Conservation (phyloP, 129 eudicot genomes). For the Gnaphalium uliginosum region DNA sequence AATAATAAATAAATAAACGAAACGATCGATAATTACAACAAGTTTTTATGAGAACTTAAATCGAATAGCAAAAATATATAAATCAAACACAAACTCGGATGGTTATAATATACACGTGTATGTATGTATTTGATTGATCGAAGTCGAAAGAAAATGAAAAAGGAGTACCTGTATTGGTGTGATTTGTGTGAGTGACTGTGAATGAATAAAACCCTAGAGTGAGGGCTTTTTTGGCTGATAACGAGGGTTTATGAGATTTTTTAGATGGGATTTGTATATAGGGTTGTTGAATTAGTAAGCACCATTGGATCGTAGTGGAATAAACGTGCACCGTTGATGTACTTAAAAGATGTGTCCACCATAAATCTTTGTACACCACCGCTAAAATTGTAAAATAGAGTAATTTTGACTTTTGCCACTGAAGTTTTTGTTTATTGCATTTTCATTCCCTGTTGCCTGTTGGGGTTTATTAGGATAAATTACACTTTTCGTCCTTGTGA, state of each 20-base stretch:
- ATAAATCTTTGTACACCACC: constrained; percentile 20
- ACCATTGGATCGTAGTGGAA: constrained; percentile 33
- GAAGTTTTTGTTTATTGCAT: neutral
- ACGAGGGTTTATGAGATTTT: constrained; percentile 39
- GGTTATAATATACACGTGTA: too few relatives aligned
- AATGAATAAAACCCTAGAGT: constrained; percentile 52
- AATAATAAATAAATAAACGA: neutral
- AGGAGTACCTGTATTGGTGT: constrained; percentile 24
- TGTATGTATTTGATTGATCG: too few relatives aligned
- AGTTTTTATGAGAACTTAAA: neutral
- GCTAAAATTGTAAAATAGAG: neutral
- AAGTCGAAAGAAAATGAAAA: neutral
- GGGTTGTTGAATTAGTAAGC: constrained; percentile 18
- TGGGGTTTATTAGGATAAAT: too few relatives aligned
- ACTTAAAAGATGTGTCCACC: constrained; percentile 18
- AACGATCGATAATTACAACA: constrained; percentile 10
- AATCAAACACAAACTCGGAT: too few relatives aligned
- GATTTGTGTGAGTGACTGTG: constrained; percentile 19
- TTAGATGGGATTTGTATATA: constrained; percentile 23
- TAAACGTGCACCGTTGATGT: constrained; percentile 21
- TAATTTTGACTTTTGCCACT: neutral
- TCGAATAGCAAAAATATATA: too few relatives aligned
- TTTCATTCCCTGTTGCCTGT: neutral
- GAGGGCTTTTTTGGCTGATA: constrained; percentile 27
- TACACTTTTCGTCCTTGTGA: too few relatives aligned